Evolutionary conservation across 768 basidiomycete genomes (phyloP), one percentile per base, ranked within the genome.

Genomic region (Termitomyces sp.): DNA sequence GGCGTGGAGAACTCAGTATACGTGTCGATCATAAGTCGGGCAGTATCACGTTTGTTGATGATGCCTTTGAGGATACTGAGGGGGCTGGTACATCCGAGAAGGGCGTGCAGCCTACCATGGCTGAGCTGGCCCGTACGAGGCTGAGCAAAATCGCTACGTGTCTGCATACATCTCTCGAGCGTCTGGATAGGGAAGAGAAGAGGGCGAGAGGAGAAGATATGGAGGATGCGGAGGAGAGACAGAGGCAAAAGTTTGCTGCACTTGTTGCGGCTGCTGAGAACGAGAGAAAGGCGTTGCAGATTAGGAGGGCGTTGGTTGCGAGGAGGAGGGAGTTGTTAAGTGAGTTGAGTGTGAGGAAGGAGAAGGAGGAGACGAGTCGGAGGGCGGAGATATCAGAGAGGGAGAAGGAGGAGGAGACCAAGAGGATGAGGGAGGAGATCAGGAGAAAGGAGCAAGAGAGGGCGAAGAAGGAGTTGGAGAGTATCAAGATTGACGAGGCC

Each of bases 1-100:
- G 88, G 49, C 84, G 89, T 8, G 92, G 93, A 41, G 94, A 97
- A 71, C 82, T 98, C 51, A 81, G 76, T 65, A 88, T 97, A 62
- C 86, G 87, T 16, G 85, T 98, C 47, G 93, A 98, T 72, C 96
- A 99, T 70, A 87, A 89, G 33, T 83, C 81, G 3, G 91, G 93
- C 18, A 87, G 85, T 60, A 86, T 98, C 72, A 80, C 85, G 6
- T 99, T 98, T 67, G 80, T 87, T 47, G 90, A 95, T 65, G 87
- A 91, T 56, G 80, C 87, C 0, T 92, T 89, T 66, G 73, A 58
- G 27, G 45, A 76, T n/a, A 63, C 69, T 0, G 67, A 67, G 12
- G 59, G 65, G 1, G 71, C 75, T 60, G 73, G 65, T 52, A 72
- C 73, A 22, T 68, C 67, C 42, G 75, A 81, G 58, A 68, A 68